These are phyloP conservation scores for Spergularia marina DNA, from an alignment of 148 eudicot genomes.

Conservation along the genomic window DNA sequence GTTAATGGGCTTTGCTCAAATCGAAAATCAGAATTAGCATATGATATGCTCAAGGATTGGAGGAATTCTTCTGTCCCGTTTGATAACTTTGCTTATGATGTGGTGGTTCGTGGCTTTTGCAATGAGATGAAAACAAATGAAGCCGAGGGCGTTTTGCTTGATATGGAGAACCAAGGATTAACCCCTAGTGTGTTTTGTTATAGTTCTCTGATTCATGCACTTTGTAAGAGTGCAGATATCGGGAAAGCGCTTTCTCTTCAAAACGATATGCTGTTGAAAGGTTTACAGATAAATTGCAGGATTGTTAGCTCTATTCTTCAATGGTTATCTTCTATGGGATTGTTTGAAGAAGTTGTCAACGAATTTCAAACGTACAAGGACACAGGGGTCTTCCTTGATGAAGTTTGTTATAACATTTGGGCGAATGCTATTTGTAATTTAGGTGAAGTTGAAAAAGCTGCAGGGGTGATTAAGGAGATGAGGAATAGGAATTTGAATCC, in stretches of 20 bases:
- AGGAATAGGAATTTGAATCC: conserved; percentile 37
- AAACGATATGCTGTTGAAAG: conserved; percentile 46
- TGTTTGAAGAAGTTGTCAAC: conserved; percentile 34
- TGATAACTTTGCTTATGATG: conserved; percentile 44
- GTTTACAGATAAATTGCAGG: conserved; percentile 49
- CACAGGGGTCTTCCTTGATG: conserved; percentile 47
- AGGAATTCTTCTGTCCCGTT: conserved; percentile 27
- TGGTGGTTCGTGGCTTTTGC: conserved; percentile 57
- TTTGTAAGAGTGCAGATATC: conserved; percentile 45
- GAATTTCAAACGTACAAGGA: conserved; percentile 29
- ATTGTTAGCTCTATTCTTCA: conserved; percentile 49
- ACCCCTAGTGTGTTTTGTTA: conserved; percentile 40
- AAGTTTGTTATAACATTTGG: conserved; percentile 45
- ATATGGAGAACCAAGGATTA: conserved; percentile 49
- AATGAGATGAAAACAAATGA: conserved; percentile 45
- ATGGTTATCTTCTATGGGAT: conserved; percentile 45
- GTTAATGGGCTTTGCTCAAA: conserved; percentile 55
- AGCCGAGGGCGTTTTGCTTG: conserved; percentile 51
- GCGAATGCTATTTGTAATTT: conserved; percentile 50
- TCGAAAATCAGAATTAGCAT: conserved; percentile 37
- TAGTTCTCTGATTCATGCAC: conserved; percentile 44
- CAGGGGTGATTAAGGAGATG: conserved; percentile 52
- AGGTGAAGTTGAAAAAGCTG: conserved; percentile 54
- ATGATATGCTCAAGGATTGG: conserved; percentile 38
- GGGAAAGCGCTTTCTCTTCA: conserved; percentile 38